Conservation (phyloP, 768 basidiomycete species). For the Mycena kentingensis region DNA sequence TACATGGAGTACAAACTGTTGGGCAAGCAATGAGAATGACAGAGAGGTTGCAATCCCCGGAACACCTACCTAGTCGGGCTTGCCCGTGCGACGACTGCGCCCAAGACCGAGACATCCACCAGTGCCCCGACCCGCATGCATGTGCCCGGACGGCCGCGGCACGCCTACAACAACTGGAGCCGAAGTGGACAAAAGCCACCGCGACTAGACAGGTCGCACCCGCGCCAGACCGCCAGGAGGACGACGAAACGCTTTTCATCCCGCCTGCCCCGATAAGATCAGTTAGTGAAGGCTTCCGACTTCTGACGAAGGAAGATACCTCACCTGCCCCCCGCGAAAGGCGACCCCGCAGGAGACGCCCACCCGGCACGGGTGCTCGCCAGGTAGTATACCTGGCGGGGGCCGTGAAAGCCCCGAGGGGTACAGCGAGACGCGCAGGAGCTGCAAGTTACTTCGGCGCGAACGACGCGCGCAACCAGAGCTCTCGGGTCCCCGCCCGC, state of each 20-base stretch:
- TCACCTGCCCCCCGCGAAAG: neutral
- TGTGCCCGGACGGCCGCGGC: neutral
- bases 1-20: neutral
- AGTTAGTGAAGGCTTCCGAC: neutral
- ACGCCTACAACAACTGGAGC: neutral
- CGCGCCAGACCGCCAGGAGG: too few relatives aligned
- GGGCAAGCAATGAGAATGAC: neutral
- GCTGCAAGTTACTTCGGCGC: too few relatives aligned
- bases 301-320: neutral
- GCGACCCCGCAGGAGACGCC: neutral
- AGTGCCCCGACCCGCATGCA: slow-evolving; percentile 3
- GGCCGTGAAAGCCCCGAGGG: too few relatives aligned
- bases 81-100: neutral
- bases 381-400: neutral
- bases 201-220: neutral
- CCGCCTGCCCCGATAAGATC: neutral
- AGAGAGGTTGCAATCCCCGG: neutral
- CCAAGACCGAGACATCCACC: neutral
- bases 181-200: neutral
- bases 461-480: too few relatives aligned
- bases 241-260: neutral
- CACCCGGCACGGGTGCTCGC: neutral
- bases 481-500: too few relatives aligned
- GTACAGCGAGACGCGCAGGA: too few relatives aligned
- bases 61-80: neutral